phyloP scores from a whole-genome alignment of 2,329 filamentous ascomycete genomes.

The Dothideomycetidae sp. region DNA sequence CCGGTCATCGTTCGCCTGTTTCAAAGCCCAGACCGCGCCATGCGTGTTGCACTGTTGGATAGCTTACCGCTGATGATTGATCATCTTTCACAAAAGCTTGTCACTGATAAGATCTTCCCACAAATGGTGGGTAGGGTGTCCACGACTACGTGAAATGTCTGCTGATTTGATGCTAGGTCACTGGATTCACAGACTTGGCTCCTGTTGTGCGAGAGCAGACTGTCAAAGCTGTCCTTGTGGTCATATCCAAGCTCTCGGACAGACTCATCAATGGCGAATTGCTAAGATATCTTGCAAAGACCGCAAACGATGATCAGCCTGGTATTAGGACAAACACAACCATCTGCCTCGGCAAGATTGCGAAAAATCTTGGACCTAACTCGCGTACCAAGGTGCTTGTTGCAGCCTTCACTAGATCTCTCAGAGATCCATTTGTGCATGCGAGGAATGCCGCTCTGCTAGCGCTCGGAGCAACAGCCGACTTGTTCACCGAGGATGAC shows the following conservation, averaged over 20 bases:
- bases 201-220: constrained; percentile 92
- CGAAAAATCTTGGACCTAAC: constrained; percentile 62
- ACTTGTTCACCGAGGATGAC: constrained; percentile 81
- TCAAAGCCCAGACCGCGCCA: constrained; percentile 76
- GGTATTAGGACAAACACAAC: constrained; percentile 97
- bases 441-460: constrained; percentile 79
- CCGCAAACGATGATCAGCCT: constrained; percentile 92
- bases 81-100: constrained; percentile 68
- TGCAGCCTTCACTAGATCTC: constrained; percentile 77
- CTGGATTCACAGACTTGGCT: constrained; percentile 82
- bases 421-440: constrained; percentile 89
- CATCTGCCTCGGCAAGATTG: constrained; percentile 92
- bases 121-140: constrained; percentile 50
- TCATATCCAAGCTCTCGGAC: constrained; percentile 82
- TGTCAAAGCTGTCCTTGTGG: constrained; percentile 77
- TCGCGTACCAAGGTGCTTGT: constrained; percentile 81
- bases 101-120: constrained; percentile 95
- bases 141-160: not conserved
- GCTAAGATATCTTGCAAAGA: constrained; percentile 80
- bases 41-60: constrained; percentile 81
- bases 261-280: constrained; percentile 88
- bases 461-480: constrained; percentile 70
- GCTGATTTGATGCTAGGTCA: constrained; percentile 44
- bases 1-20: constrained; percentile 82
- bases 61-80: constrained; percentile 86